Base-by-base conservation (phyloP, 2,329 filamentous ascomycete genomes). In the Elsinoe perseae region DNA sequence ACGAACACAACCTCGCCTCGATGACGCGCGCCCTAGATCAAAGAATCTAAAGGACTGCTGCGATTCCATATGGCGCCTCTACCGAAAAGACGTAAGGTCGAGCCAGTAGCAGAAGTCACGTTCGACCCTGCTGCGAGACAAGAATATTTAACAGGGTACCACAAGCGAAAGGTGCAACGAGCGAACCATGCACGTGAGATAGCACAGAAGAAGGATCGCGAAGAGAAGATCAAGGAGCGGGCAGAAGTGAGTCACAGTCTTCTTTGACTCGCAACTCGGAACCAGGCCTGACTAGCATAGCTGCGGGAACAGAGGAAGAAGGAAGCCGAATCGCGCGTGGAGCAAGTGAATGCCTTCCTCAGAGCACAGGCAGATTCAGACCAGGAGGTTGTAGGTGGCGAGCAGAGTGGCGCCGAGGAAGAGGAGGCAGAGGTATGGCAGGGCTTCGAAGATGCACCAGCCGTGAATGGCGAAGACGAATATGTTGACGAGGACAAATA, bases 401-500 rank as follows among this genome's bases (percentile, higher is more conserved):
- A 55, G 30, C 60, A 61, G 7, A 58, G 57, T 12, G 16, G 48
- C 25, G 54, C 55, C 10, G 38, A 28, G 25, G 52, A 46, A 23
- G 55, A 57, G 30, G 57, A 59, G 23, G 56, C 30, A 32, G 55
- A 57, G 32, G 57, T 57, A 18, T 61, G 56, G 52, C 36, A 44
- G 10, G 61, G 61, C 0, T 77, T 90, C 54, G 74, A 77, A 18
- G 83, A 86, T 62, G 69, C 57, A 50, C 77, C 82, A 20, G 73
- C 73, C 5, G 71, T 93, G 43, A 84, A 95, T 67, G 57, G 58
- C 7, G 53, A 56, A 30, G 60, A 61, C 42, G 90, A 97, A 70
- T 98, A 96, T 72, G 82, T 96, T 62, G 93, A 98, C 70, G 93
- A 97, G 69, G 92, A 96, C 70, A 87, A 87, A 68, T 96, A 89